These are phyloP conservation scores for Candida freyschussii DNA, from an alignment of 1,139 yeast genomes.

Conservation along the genomic window DNA sequence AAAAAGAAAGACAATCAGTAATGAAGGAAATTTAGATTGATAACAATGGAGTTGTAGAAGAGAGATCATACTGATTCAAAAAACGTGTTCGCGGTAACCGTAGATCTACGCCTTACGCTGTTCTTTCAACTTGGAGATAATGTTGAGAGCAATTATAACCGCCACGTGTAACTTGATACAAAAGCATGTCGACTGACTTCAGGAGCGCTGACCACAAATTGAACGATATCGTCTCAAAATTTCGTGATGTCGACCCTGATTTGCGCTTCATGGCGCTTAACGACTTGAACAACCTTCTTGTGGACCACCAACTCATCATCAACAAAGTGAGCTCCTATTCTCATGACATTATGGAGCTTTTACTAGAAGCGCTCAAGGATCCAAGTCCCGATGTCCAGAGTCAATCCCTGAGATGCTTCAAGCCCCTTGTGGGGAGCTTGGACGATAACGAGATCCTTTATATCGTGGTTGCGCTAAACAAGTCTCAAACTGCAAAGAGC, in stretches of 20 bases:
- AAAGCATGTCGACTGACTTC: slow-evolving; percentile 38
- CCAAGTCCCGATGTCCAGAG: slow-evolving; percentile 72
- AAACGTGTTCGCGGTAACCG: not conserved
- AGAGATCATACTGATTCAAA: slow-evolving; percentile 1
- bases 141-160: no score
- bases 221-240: slow-evolving; percentile 54
- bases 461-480: slow-evolving; percentile 28
- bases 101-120: no score
- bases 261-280: slow-evolving; percentile 82
- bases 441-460: slow-evolving; percentile 26
- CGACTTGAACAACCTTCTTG: slow-evolving; percentile 55
- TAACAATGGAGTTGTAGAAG: not conserved
- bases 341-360: slow-evolving; percentile 39
- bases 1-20: slow-evolving; percentile 7
- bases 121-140: no score
- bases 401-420: slow-evolving; percentile 64
- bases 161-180: no score
- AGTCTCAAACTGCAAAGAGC: slow-evolving; percentile 28
- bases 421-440: slow-evolving; percentile 34
- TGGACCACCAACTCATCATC: slow-evolving; percentile 31
- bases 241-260: slow-evolving; percentile 74
- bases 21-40: not conserved
- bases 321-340: slow-evolving; percentile 28
- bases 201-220: slow-evolving; percentile 45
- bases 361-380: slow-evolving; percentile 56